Evolutionary conservation across 495 filamentous ascomycete species (phyloP), one percentile per base, ranked within the genome.

Genomic region (Paragyromitra xinjiangensis): DNA sequence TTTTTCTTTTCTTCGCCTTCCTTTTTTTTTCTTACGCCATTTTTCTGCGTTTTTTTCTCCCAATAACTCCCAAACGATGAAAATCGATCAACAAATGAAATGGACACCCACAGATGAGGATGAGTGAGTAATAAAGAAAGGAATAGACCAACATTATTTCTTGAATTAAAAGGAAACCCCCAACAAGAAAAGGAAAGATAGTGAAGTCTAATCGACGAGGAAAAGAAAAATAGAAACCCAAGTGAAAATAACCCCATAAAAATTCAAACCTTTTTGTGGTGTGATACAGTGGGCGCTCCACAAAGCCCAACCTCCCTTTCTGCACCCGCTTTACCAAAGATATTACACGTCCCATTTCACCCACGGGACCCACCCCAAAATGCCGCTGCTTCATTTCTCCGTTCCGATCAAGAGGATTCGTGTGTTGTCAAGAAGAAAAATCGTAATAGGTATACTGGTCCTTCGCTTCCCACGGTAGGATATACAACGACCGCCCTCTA

Each of bases 91-190:
- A 79, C 66, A 79, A 65, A 78, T 78, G 77, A 62, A 72, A 71
- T 8, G 3, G 11, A 24, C 24, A 14, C 67, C 55, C 24, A 19
- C 39, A 59, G 37, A 64, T 62, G 45, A 51, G 59, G 39, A 76
- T 53, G 50, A 29, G 67, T 62, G 40, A 19, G 74, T 61, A 19
- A 65, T 50, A 66, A 76, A 42, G 45, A 72, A 73, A 72, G n/a
- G 73, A 73, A 73, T 73, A 44, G 55, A 73, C 61, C 50, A 77
- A 56, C 74, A 77, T 77, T 77, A 77, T 77, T 72, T 77, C 74
- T 73, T 73, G 42, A 72, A 77, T 77, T 77, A 77, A 66, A 76
- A 62, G 64, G 73, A 77, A 59, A 50, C 70, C 67, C 59, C 68
- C 61, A 51, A 64, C 73, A 65, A 44, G 26, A 65, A 71, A 70